phyloP scores from a whole-genome alignment of 1,284 basidiomycete genomes.

The Trametes pubescens region DNA sequence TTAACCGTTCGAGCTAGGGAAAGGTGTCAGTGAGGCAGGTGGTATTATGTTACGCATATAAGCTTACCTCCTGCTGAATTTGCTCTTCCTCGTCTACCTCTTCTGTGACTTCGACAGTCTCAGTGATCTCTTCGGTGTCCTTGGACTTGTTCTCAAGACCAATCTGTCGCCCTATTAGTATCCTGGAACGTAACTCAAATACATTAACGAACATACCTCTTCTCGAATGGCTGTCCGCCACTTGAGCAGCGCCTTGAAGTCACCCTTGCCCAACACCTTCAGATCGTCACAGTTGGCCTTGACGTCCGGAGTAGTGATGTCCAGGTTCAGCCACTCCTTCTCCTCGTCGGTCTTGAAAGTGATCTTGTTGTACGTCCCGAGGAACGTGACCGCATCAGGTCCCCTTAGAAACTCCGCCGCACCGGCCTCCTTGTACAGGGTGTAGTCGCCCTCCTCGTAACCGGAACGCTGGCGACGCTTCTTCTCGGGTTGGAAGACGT shows the following conservation, averaged over 20 bases:
- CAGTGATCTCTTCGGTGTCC: conserved; percentile 76
- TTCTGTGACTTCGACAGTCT: conserved; percentile 79
- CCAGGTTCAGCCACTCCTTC: conserved; percentile 81
- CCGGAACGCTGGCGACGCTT: conserved; percentile 93
- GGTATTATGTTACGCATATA: conserved; percentile 4
- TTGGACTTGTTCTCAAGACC: conserved; percentile 85
- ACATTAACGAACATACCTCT: conserved; percentile 61
- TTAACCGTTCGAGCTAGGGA: conserved; percentile 83
- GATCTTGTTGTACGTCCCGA: conserved; percentile 89
- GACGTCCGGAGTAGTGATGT: conserved; percentile 83
- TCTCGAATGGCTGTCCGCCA: conserved; percentile 89
- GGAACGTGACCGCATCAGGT: conserved; percentile 79
- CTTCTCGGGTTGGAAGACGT: conserved; percentile 98
- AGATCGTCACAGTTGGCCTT: conserved; percentile 89
- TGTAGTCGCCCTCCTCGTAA: conserved; percentile 96
- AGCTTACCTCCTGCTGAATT: conserved; percentile 84
- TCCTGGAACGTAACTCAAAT: background rate
- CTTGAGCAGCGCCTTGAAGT: conserved; percentile 94
- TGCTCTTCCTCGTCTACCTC: conserved; percentile 87
- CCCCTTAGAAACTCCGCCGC: conserved; percentile 81
- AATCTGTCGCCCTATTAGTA: conserved; percentile 52
- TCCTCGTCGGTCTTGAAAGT: conserved; percentile 87
- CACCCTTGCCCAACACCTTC: conserved; percentile 97
- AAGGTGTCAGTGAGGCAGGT: conserved; percentile 1
- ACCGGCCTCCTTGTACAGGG: conserved; percentile 80